Evolutionary conservation across 164 flowering plant genomes (phyloP).

Genomic region (Vitis vinifera): DNA sequence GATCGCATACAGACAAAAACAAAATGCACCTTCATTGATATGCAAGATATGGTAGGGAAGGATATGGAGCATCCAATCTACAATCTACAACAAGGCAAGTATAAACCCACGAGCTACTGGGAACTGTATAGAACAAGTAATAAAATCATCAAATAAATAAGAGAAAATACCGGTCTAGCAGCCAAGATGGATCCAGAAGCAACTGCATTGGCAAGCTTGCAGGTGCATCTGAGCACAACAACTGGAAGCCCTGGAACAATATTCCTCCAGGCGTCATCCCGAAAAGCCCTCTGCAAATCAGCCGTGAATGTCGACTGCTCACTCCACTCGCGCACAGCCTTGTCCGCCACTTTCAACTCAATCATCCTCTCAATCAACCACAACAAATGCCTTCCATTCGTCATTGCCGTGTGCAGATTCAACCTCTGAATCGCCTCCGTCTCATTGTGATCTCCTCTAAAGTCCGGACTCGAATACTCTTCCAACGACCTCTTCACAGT

Average conservation of each 20-base stretch:
- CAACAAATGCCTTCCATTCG: conserved; percentile 68
- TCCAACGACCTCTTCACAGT: conserved; percentile 69
- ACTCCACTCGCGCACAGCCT: conserved; percentile 81
- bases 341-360: conserved; percentile 82
- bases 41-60: no score
- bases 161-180: conserved; percentile 60
- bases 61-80: no score
- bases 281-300: conserved; percentile 79
- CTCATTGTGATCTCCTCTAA: conserved; percentile 78
- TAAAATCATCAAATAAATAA: no score
- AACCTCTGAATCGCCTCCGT: conserved; percentile 90
- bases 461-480: conserved; percentile 72
- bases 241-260: conserved; percentile 78
- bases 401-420: conserved; percentile 73
- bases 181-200: conserved; percentile 72
- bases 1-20: no score
- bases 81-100: no score
- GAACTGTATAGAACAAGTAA: no score
- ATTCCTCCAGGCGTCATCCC: conserved; percentile 81
- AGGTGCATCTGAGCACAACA: conserved; percentile 65
- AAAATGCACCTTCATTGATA: no score
- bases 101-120: no score
- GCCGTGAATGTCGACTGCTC: conserved; percentile 62
- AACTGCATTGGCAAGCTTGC: conserved; percentile 72
- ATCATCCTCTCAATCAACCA: conserved; percentile 98